Evolutionary conservation across 1,284 basidiomycete genomes (phyloP).

Genomic region (Cryptococcus amylolentus): DNA sequence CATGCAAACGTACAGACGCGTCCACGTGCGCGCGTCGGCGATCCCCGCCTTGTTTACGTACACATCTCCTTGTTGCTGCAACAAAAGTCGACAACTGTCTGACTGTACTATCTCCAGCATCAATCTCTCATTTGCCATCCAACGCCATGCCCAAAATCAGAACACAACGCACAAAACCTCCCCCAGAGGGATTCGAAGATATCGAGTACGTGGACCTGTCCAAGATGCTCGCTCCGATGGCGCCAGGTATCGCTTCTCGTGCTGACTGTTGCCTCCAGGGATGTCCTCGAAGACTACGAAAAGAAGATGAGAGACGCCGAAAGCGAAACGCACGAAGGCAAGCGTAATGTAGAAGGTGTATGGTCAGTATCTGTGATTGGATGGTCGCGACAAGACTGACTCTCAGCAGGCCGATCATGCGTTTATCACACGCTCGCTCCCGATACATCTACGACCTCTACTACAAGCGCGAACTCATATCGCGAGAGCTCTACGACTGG

Average conservation of each 20-base stretch:
- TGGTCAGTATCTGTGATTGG: conserved; percentile 57
- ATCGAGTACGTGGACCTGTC: conserved; percentile 60
- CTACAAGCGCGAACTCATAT: conserved; percentile 96
- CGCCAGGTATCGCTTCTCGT: background rate
- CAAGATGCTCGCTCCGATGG: background rate
- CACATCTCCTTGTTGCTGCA: too few relatives aligned
- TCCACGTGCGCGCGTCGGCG: too few relatives aligned
- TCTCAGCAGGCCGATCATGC: conserved; percentile 74
- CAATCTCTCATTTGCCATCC: background rate
- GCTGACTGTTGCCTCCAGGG: conserved; percentile 58
- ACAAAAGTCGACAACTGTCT: too few relatives aligned
- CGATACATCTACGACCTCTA: conserved; percentile 98
- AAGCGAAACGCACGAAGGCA: conserved; percentile 95
- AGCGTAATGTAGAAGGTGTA: conserved; percentile 92
- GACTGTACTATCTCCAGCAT: too few relatives aligned
- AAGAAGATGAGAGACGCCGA: conserved; percentile 98
- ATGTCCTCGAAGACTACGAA: conserved; percentile 90
- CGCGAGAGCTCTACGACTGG: conserved; percentile 95
- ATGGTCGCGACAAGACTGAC: background rate
- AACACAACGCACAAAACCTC: conserved; percentile 89
- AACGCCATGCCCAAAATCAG: conserved; percentile 85
- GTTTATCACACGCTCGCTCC: conserved; percentile 90
- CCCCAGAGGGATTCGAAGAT: conserved; percentile 96
- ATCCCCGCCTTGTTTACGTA: too few relatives aligned
- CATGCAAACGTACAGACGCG: background rate